Evolutionary conservation across 2,329 filamentous ascomycete species (phyloP), one percentile per base, ranked within the genome.

Genomic region (Colletotrichum sp.): DNA sequence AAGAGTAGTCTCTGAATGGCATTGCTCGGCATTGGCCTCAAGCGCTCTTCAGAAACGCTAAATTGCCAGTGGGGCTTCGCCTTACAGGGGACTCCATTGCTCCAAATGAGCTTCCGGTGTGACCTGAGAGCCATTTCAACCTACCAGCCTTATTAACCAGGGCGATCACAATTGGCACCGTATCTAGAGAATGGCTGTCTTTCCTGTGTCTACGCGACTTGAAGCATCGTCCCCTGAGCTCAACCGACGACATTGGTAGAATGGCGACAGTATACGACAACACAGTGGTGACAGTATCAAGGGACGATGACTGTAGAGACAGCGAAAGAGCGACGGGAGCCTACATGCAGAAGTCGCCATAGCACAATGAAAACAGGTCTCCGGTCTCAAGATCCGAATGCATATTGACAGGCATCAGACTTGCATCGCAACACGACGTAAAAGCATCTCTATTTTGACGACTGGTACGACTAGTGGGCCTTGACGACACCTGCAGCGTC

Each of bases 401-500:
- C 36, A 48, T 21, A 21, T 21, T 12, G 43, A 48, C 43, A 13
- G 43, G 43, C 43, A 48, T 48, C 43, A 48, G 43, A 18, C 24
- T 55, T 52, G 24, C n/a, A 66, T 18, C 39, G 9, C 21, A 67
- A 39, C 24, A 30, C 18, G 28, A 7, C 24, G 16, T 71, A 16
- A 55, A 57, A 64, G 30, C 28, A 32, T 52, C 57, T 74, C 52
- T 43, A 26, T 16, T 21, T 28, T 67, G 34, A 30, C 43, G 10
- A 48, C 43, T 43, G 18, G 39, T 75, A 70, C 18, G 13, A 57
- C 72, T 81, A 92, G 82, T 93, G 91, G 66, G 89, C 89, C 83
- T 92, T 92, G 72, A 96, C 97, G 57, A 98, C 96, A 80, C 97
- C 97, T 63, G 94, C 93, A 70, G 93, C 93, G 84, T 98, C 94